Base-by-base conservation (phyloP, 2,329 filamentous ascomycete genomes). In the Colletotrichum chrysophilum region DNA sequence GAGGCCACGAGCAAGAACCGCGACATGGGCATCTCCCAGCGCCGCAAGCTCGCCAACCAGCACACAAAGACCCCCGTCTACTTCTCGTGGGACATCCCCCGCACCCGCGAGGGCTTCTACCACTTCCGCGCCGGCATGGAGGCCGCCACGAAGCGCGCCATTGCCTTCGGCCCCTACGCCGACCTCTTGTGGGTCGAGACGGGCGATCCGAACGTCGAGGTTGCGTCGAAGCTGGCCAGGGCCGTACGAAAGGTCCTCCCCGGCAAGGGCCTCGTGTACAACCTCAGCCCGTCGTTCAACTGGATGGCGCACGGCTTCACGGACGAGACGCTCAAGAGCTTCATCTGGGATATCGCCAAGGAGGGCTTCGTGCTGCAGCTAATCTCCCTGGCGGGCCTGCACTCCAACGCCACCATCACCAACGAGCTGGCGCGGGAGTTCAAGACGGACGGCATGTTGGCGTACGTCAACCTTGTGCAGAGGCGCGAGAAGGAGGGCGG, bases 181-280 rank as follows among this genome's bases (percentile, higher is more conserved):
- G 97, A 99, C 84, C 93, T 99, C 21, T 90, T 98, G 14, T 99
- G 97, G 97, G 95, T 98, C 64, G 97, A 99, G 87, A 98, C 97
- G 1, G 96, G 95, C 65, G 94, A 97, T 79, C 96, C 97, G 26
- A 93, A 92, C 79, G 95, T 98, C 13, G 85, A 91, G 66, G 94
- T 97, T 38, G 95, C 95, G 0, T 88, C 90, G 5, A 88, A 90
- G 66, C 95, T 99, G 67, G 95, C 94, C 14, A 90, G 91, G 13
- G 91, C 95, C 61, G 97, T 99, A 76, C 92, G 94, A 70, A 85
- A 87, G 0, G 88, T 86, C 5, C 88, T 91, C 80, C 95, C 96
- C 0, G 92, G 91, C 76, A 98, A 98, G 90, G 94, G 95, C 43
- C 91, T 99, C 28, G 96, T 98, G 1, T 99, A 99, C 88, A 99